Conservation (phyloP, 2,329 filamentous ascomycete genomes). For the Diaporthe ilicicola region DNA sequence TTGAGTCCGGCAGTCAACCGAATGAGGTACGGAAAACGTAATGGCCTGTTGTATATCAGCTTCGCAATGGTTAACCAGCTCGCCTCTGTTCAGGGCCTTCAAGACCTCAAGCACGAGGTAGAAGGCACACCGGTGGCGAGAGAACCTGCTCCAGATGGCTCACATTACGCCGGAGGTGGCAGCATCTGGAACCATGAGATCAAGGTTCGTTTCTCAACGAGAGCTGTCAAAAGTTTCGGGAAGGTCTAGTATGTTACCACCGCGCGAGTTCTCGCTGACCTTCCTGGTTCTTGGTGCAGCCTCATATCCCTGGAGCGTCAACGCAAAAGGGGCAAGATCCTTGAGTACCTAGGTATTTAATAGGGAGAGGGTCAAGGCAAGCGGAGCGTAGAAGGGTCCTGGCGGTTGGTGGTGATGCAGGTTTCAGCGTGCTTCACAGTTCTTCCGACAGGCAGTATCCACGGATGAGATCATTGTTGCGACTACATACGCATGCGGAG, state of each 20-base stretch:
- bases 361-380: too few species aligned
- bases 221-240: too few species aligned
- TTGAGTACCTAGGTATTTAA: too few species aligned
- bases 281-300: not conserved
- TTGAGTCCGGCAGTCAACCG: not conserved
- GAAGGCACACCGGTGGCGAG: not conserved
- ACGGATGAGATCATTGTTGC: too few species aligned
- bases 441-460: too few species aligned
- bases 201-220: not conserved
- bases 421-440: too few species aligned
- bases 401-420: too few species aligned
- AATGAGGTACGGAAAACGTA: not conserved
- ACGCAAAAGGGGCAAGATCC: not conserved
- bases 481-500: too few species aligned
- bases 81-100: not conserved
- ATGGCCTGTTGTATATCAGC: not conserved
- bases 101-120: not conserved
- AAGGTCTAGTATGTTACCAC: not conserved
- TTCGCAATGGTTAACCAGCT: not conserved
- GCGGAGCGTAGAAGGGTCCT: too few species aligned
- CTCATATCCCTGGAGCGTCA: not conserved
- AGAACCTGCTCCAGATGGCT: not conserved
- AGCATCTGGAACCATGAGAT: not conserved
- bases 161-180: not conserved
- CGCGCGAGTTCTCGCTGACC: not conserved